phyloP scores from a whole-genome alignment of 2,329 filamentous ascomycete species.

The Kalmusia sp. region DNA sequence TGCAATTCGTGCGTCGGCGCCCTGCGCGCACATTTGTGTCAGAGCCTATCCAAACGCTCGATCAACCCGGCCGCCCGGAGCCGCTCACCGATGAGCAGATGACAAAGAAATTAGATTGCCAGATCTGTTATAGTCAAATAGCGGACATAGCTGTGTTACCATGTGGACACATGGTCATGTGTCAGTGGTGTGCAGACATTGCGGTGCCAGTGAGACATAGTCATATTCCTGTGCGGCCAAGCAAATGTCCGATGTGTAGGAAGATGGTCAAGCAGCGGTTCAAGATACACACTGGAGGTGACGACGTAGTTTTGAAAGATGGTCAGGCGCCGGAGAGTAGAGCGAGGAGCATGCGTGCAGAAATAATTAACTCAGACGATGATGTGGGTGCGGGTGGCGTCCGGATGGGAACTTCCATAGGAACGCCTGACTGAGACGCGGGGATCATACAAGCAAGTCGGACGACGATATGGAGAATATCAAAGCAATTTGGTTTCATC shows the following conservation, averaged over 20 bases:
- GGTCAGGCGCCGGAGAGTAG: neutral
- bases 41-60: conserved; percentile 45
- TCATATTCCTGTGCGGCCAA: conserved; percentile 48
- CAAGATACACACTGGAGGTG: conserved; percentile 36
- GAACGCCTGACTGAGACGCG: too few relatives aligned
- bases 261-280: conserved; percentile 55
- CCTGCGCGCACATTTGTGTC: conserved; percentile 8
- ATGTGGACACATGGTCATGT: conserved; percentile 63
- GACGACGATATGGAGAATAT: neutral
- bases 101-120: conserved; percentile 59
- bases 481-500: too few relatives aligned
- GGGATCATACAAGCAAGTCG: too few relatives aligned
- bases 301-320: neutral
- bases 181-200: conserved; percentile 62
- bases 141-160: conserved; percentile 61
- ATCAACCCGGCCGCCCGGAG: conserved; percentile 54
- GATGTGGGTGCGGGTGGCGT: neutral
- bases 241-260: conserved; percentile 56
- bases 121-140: conserved; percentile 60
- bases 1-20: conserved; percentile 21
- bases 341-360: neutral
- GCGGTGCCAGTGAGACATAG: conserved; percentile 53
- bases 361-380: neutral
- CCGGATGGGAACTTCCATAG: too few relatives aligned
- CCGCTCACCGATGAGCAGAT: conserved; percentile 58